A percentile compares a stretch with the other conserved stretches of the same genome.
These are phyloP conservation scores for Phaseolus lunatus DNA, from an alignment of 306 rosid genomes.

Conservation along the genomic window DNA sequence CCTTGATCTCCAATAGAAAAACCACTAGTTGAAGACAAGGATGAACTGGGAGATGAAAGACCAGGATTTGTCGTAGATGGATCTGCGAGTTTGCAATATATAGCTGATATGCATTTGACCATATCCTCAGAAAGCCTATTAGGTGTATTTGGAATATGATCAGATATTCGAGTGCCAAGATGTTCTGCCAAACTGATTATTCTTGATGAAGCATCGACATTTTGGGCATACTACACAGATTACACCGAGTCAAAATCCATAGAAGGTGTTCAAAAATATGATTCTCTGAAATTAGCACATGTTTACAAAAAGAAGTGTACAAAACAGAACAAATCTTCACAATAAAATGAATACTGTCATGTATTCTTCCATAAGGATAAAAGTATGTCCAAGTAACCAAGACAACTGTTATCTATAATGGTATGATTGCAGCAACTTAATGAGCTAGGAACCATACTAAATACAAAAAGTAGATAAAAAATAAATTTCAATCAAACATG, in stretches of 20 bases:
- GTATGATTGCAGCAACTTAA: constrained; percentile 3
- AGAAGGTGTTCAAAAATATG: constrained; percentile 34
- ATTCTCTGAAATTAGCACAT: constrained; percentile 1
- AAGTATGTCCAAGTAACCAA: not conserved
- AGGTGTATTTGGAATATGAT: constrained; percentile 80
- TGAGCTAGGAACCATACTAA: not conserved
- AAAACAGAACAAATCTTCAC: constrained; percentile 25
- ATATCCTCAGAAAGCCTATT: constrained; percentile 87
- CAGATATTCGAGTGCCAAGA: constrained; percentile 74
- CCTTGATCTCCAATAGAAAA: constrained; percentile 77
- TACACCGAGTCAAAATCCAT: constrained; percentile 42
- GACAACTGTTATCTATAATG: not conserved
- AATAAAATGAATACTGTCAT: constrained; percentile 12
- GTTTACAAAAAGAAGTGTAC: constrained; percentile 17
- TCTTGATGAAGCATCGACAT: constrained; percentile 60
- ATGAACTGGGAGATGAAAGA: constrained; percentile 83
- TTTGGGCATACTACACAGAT: constrained; percentile 67
- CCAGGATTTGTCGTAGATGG: constrained; percentile 67
- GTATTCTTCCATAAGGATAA: constrained; percentile 4
- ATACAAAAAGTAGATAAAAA: constrained; percentile 3
- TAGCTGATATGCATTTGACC: constrained; percentile 84
- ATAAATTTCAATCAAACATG: constrained; percentile 2
- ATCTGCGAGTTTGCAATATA: constrained; percentile 87
- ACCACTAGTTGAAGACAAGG: constrained; percentile 69
- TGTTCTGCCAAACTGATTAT: constrained; percentile 87